Evolutionary conservation across 768 basidiomycete genomes (phyloP), one percentile per base, ranked within the genome.

Genomic region (Paxillus involutus): DNA sequence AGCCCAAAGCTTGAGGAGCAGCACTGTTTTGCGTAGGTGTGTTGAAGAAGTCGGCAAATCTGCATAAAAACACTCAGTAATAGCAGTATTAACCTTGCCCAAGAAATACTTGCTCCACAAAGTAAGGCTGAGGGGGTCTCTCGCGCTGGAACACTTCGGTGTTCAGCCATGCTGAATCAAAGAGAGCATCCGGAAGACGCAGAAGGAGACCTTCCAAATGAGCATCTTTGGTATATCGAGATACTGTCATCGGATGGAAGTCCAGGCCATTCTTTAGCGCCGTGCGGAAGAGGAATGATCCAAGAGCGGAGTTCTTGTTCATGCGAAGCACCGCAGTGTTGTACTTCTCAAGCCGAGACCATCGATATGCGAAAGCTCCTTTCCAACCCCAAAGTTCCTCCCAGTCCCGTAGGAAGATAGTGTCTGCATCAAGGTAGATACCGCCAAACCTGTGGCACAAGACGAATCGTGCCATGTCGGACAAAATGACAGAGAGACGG

Each of bases 341-440:
- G 71, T 98, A 98, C 68, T 88, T 91, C 64, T 89, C 84, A 57
- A 95, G 75, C 45, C 92, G 86, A 19, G 90, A 92, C 96, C 96
- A 99, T 3, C 96, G 81, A 69, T 98, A 98, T 8, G 96, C 95
- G 63, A 97, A 99, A 16, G 94, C 94, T 37, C 95, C 95, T 62
- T 88, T 85, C 88, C 91, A 97, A 29, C 92, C 93, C 93, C 93
- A 98, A 6, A 99, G 76, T 61, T 98, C 96, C 67, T 97, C 95
- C 97, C 97, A 99, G 65, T 99, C 96, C 19, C 97, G 88, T 32
- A 99, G 73, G 61, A 99, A 85, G 59, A 99, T 84, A 9, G 94
- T 98, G 68, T 98, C 97, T 10, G 95, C 94, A 64, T 99, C 96
- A 49, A 99, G 84, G 67, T 98, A 99, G 46, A 94, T 90, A 13